Conservation (phyloP, 1,284 basidiomycete genomes). For the Moesziomyces globuligerus region DNA sequence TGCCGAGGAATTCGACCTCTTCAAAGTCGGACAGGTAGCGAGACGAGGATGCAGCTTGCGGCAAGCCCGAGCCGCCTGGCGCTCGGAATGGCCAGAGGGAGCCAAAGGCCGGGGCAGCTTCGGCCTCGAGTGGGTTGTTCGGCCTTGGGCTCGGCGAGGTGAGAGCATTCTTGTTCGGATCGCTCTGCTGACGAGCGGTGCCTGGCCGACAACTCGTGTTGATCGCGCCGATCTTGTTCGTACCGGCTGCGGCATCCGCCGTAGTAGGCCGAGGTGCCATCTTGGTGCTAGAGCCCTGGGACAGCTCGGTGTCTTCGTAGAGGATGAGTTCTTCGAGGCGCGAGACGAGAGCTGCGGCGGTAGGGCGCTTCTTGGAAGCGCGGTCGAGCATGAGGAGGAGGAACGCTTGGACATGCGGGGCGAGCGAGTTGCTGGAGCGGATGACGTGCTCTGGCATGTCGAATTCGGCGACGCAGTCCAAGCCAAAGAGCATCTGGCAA, state of each 20-base stretch:
- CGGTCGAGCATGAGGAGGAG: constrained; percentile 54
- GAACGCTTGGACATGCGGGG: constrained; percentile 41
- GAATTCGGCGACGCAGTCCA: constrained; percentile 40
- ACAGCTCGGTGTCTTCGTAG: constrained; percentile 50
- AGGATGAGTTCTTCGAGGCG: constrained; percentile 58
- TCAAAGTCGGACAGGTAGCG: constrained; percentile 66
- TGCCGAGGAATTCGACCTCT: constrained; percentile 72
- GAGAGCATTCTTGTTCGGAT: constrained; percentile 2
- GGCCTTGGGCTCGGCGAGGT: constrained; percentile 18
- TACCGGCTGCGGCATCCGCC: constrained; percentile 4
- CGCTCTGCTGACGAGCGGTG: constrained; percentile 28
- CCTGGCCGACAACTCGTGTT: constrained; percentile 19
- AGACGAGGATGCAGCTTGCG: constrained; percentile 38
- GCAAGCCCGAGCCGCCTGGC: constrained; percentile 15
- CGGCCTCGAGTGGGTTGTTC: constrained; percentile 8
- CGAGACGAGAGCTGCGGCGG: constrained; percentile 38
- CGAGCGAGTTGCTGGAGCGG: constrained; percentile 16
- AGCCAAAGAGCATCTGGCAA: constrained; percentile 65
- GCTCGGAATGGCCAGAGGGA: constrained; percentile 62
- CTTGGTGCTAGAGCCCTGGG: constrained; percentile 30
- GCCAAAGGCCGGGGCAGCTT: constrained; percentile 24
- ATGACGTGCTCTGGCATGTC: constrained; percentile 51
- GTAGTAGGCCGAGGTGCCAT: constrained; percentile 11
- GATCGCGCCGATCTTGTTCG: constrained; percentile 10
- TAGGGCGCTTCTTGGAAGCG: constrained; percentile 51